Evolutionary conservation across 495 filamentous ascomycete genomes (phyloP).

Genomic region (Aspergillus baeticus): DNA sequence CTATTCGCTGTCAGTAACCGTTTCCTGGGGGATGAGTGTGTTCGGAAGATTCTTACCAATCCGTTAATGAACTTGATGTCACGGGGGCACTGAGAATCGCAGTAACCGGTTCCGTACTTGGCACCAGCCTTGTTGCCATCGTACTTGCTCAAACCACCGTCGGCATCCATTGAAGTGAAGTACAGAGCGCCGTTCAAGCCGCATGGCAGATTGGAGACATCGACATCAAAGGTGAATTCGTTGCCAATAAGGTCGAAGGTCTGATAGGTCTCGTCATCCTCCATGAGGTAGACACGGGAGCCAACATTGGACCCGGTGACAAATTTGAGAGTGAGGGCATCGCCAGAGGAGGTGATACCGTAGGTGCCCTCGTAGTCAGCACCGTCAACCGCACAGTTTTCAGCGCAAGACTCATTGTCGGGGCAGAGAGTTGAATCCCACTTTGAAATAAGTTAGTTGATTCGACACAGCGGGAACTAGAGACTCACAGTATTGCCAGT

Average conservation of each 20-base stretch:
- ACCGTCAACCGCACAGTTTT: constrained; percentile 60
- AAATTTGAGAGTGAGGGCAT: constrained; percentile 52
- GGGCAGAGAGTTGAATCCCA: constrained; percentile 56
- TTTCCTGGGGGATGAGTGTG: background rate
- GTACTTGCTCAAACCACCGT: constrained; percentile 52
- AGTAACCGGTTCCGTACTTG: constrained; percentile 68
- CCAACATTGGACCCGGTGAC: constrained; percentile 50
- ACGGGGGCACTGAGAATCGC: constrained; percentile 65
- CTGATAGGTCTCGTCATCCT: constrained; percentile 52
- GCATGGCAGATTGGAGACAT: constrained; percentile 60
- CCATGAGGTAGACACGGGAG: constrained; percentile 58
- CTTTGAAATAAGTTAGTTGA: constrained; percentile 12
- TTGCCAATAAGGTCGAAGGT: constrained; percentile 52
- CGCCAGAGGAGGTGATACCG: constrained; percentile 51
- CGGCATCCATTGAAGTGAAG: constrained; percentile 59
- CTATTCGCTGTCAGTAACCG: constrained; percentile 17
- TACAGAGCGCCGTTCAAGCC: constrained; percentile 72
- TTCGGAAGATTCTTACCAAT: constrained; percentile 19
- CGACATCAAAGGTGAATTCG: constrained; percentile 69
- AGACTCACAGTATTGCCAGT: constrained; percentile 47
- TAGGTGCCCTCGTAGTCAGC: constrained; percentile 55
- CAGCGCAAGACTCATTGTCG: constrained; percentile 50
- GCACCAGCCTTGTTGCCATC: constrained; percentile 63
- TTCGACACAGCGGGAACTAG: background rate
- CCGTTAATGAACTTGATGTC: constrained; percentile 67